Percentiles rank a stretch among this genome's conserved stretches.
phyloP scores from a whole-genome alignment of 176 grass and related monocot species.

The Hyparrhenia diplandra region DNA sequence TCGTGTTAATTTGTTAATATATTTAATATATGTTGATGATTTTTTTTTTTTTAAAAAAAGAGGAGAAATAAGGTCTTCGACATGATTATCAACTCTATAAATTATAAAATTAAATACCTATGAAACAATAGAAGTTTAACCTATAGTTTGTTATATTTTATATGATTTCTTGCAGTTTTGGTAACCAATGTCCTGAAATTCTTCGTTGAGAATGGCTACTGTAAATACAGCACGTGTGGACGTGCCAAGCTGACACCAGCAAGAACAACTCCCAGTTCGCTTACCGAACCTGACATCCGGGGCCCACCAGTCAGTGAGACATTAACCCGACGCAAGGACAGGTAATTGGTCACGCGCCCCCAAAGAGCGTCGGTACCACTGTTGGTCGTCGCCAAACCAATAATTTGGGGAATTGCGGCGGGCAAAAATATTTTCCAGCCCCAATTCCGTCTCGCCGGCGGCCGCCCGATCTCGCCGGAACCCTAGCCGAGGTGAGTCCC shows the following conservation, averaged over 20 bases:
- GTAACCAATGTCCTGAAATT: too few relatives aligned
- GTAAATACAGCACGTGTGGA: not conserved
- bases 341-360: constrained; percentile 9
- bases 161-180: too few relatives aligned
- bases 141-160: too few relatives aligned
- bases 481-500: constrained; percentile 32
- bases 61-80: too few relatives aligned
- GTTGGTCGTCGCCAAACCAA: constrained; percentile 29
- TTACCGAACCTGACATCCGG: not conserved
- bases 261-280: not conserved
- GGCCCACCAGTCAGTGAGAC: not conserved
- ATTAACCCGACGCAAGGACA: not conserved
- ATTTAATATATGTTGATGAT: too few relatives aligned
- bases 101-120: too few relatives aligned
- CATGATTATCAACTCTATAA: too few relatives aligned
- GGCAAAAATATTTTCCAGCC: not conserved
- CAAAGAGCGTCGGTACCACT: not conserved
- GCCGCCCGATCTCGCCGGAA: not conserved
- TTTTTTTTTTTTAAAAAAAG: too few relatives aligned
- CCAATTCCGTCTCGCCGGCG: constrained; percentile 1
- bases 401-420: constrained; percentile 30
- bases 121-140: too few relatives aligned
- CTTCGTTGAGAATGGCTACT: too few relatives aligned
- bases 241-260: not conserved
- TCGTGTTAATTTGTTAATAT: too few relatives aligned